Evolutionary conservation across 768 basidiomycete genomes (phyloP).

Genomic region (Austroboletus eburneus): DNA sequence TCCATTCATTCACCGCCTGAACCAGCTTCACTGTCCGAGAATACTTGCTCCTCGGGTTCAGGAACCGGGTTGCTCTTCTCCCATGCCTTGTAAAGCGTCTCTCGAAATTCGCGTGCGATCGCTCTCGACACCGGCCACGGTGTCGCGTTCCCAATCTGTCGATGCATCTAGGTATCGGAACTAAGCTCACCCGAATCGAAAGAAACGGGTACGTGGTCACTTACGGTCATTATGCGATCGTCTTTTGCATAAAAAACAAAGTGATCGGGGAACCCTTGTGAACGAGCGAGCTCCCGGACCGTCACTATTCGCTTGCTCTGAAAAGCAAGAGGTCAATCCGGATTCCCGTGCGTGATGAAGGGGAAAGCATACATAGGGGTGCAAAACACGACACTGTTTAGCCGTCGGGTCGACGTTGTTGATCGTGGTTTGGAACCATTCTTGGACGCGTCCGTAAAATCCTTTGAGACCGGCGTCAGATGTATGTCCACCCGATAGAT

Average conservation of each 20-base stretch:
- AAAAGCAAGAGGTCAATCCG: not conserved
- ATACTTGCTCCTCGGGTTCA: slow-evolving; percentile 31
- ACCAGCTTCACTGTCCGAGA: slow-evolving; percentile 2
- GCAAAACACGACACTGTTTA: slow-evolving; percentile 67
- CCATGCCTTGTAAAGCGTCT: slow-evolving; percentile 53
- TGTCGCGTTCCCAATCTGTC: slow-evolving; percentile 80
- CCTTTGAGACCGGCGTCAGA: slow-evolving; percentile 28
- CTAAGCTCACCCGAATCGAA: slow-evolving; percentile 1
- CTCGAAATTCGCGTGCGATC: slow-evolving; percentile 58
- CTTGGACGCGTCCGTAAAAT: slow-evolving; percentile 59
- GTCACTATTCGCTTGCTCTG: slow-evolving; percentile 70
- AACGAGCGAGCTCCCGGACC: slow-evolving; percentile 72
- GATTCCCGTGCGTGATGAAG: not conserved
- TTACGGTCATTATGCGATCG: slow-evolving; percentile 56
- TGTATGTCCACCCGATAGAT: not conserved
- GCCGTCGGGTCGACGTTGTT: slow-evolving; percentile 78
- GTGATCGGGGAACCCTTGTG: slow-evolving; percentile 78
- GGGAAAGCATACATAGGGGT: slow-evolving; percentile 52
- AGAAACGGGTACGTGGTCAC: slow-evolving; percentile 18
- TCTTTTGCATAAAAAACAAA: slow-evolving; percentile 57
- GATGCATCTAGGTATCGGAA: slow-evolving; percentile 56
- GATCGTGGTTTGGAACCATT: slow-evolving; percentile 68
- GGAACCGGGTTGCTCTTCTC: slow-evolving; percentile 22
- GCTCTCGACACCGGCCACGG: slow-evolving; percentile 63
- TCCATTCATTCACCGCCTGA: slow-evolving; percentile 19